Percentiles rank a stretch among this genome's conserved stretches.
These are phyloP conservation scores for Thelonectria blattea DNA, from an alignment of 2,329 filamentous ascomycete species.

Conservation along the genomic window DNA sequence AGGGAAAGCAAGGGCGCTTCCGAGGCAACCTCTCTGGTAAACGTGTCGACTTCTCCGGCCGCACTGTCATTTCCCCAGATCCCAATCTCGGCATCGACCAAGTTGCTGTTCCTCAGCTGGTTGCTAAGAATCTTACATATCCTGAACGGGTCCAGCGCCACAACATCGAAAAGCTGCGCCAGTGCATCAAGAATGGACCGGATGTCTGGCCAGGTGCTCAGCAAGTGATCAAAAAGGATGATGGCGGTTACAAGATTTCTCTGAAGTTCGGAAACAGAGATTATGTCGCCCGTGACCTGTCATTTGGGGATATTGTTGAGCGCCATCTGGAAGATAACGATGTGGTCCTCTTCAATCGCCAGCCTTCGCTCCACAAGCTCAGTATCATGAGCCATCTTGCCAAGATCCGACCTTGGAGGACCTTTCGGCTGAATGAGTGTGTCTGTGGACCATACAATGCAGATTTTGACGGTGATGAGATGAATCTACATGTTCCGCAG, in stretches of 20 bases:
- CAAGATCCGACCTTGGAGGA: conserved; percentile 93
- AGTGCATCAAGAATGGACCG: conserved; percentile 76
- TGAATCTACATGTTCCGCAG: conserved; percentile 98
- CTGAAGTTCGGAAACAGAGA: conserved; percentile 77
- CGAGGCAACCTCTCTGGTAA: conserved; percentile 97
- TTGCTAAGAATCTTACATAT: conserved; percentile 97
- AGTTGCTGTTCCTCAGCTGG: conserved; percentile 86
- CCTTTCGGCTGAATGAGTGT: conserved; percentile 96
- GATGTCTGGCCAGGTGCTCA: conserved; percentile 89
- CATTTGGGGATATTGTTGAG: conserved; percentile 88
- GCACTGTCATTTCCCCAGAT: conserved; percentile 97
- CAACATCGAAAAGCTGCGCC: conserved; percentile 82
- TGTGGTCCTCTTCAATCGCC: conserved; percentile 96
- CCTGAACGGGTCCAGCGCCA: conserved; percentile 85
- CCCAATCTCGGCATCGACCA: conserved; percentile 93
- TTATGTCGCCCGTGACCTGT: conserved; percentile 73
- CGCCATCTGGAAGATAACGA: conserved; percentile 95
- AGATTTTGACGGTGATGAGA: conserved; percentile 98
- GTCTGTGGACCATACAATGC: conserved; percentile 98
- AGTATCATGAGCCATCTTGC: conserved; percentile 97
- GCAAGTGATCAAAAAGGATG: conserved; percentile 74
- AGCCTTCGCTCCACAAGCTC: conserved; percentile 96
- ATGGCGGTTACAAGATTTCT: conserved; percentile 71
- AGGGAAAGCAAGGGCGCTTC: conserved; percentile 97
- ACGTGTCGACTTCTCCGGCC: conserved; percentile 96